A percentile compares a stretch with the other conserved stretches of the same genome.
Evolutionary conservation across 805 yeast genomes (phyloP).

Genomic region (Cyberlindnera suaveolens): DNA sequence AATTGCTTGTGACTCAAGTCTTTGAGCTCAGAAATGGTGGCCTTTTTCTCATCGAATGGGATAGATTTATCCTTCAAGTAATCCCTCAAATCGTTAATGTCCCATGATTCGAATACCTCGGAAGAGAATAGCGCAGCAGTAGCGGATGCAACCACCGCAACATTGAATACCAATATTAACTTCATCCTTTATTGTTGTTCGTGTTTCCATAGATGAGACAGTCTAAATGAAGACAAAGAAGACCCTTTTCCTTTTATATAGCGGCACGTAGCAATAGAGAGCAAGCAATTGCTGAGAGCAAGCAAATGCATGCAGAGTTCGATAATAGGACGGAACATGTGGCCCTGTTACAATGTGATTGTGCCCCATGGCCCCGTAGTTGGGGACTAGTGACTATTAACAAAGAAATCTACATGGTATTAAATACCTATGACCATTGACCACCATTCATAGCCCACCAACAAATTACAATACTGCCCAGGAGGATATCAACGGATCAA

Average conservation of each 20-base stretch:
- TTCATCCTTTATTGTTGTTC: slow-evolving; percentile 6
- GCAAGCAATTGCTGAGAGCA: too few species aligned
- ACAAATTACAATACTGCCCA: too few species aligned
- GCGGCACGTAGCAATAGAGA: neutral
- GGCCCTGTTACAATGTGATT: too few species aligned
- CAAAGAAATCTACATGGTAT: too few species aligned
- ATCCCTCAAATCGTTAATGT: slow-evolving; percentile 27
- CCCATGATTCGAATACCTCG: slow-evolving; percentile 25
- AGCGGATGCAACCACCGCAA: slow-evolving; percentile 12
- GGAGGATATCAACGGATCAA: too few species aligned
- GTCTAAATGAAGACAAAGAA: neutral
- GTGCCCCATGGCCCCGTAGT: too few species aligned
- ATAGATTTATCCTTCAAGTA: slow-evolving; percentile 28
- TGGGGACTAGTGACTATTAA: too few species aligned
- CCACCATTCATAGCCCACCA: too few species aligned
- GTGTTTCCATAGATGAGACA: neutral
- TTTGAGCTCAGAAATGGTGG: slow-evolving; percentile 22
- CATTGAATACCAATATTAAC: slow-evolving; percentile 1
- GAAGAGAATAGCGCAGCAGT: slow-evolving; percentile 9
- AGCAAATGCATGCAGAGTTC: too few species aligned
- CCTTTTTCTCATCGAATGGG: slow-evolving; percentile 18
- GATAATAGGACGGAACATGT: too few species aligned
- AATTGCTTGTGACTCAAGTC: slow-evolving; percentile 25
- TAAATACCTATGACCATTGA: too few species aligned
- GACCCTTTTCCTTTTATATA: neutral